Percentiles rank a stretch among this genome's conserved stretches.
These are phyloP conservation scores for Neoboletus brunneissimus DNA, from an alignment of 768 basidiomycete species.

Conservation along the genomic window DNA sequence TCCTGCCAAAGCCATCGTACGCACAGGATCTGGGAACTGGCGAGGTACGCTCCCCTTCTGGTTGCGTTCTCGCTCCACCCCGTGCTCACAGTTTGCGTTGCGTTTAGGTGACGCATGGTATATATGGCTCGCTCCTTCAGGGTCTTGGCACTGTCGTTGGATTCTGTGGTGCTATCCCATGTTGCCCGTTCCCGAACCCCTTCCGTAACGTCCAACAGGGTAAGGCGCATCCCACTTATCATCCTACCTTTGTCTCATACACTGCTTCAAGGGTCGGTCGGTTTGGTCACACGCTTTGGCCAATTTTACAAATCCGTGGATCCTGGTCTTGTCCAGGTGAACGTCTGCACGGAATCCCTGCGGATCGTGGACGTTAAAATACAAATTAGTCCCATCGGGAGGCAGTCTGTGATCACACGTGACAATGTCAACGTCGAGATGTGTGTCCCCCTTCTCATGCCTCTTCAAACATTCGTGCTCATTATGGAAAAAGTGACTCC, in stretches of 20 bases:
- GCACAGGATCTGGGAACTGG: slow-evolving; percentile 80
- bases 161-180: slow-evolving; percentile 72
- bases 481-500: slow-evolving; percentile 58
- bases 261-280: slow-evolving; percentile 65
- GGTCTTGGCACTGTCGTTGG: slow-evolving; percentile 67
- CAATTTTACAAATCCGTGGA: slow-evolving; percentile 96
- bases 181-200: slow-evolving; percentile 82
- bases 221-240: slow-evolving; percentile 23
- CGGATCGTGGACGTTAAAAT: slow-evolving; percentile 93
- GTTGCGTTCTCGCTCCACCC: neutral
- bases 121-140: slow-evolving; percentile 82
- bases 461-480: neutral
- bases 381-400: slow-evolving; percentile 85
- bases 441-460: slow-evolving; percentile 35
- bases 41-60: slow-evolving; percentile 38
- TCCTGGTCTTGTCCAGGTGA: slow-evolving; percentile 87
- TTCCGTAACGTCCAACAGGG: slow-evolving; percentile 86
- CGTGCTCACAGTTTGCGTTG: neutral
- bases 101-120: slow-evolving; percentile 68
- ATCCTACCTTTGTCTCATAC: slow-evolving; percentile 18
- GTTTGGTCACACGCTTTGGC: slow-evolving; percentile 89
- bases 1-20: slow-evolving; percentile 70
- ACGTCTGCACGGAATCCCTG: slow-evolving; percentile 90
- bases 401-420: slow-evolving; percentile 88
- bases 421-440: slow-evolving; percentile 97